Evolutionary conservation across 192 early-diverging fungal species (phyloP), one percentile per base, ranked within the genome.

Genomic region (Umbelopsis isabellina): DNA sequence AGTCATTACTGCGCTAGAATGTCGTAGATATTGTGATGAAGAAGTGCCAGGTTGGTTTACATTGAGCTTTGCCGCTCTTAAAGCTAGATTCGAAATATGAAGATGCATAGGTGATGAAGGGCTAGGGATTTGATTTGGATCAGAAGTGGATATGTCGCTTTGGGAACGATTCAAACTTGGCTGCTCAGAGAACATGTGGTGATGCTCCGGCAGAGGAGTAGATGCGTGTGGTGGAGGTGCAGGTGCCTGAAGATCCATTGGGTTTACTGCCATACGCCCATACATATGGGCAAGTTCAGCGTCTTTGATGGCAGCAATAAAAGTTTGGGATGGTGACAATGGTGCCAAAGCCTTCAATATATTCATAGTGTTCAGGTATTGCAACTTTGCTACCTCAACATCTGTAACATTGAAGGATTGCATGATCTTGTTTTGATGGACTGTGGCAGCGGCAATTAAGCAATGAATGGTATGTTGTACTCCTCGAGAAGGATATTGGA

Each of bases 391-490:
- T 9, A 23, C 44, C 49, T 72, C 49, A 13, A 27, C 20, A 11
- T 48, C 64, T 0, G 25, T 11, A 2, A 25, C 53, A 25, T 68
- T 49, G 22, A 48, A 48, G 0, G 33, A 30, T 10, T 61, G 49
- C 13, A 37, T 49, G 18, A 65, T 72, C 44, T 72, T 74, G 37
- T 72, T 45, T 41, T 67, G 53, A 47, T 88, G 86, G 13, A 86
- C 76, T 11, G 85, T 84, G 1, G 80, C 77, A 15, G 86, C 83
- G 0, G 76, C 77, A 27, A 84, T 74, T 16, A 86, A 25, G 68
- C 84, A 88, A 67, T 83, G 80, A n/a, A 84, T 79, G 11, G 82
- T 72, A 72, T 79, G 80, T 58, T 88, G 84, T 37, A 80, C 80
- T 25, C 86, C 86, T 47, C 83, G 71, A 1, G 79, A 77, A 2